A percentile compares a stretch with the other conserved stretches of the same genome.
phyloP scores from a whole-genome alignment of 2,329 filamentous ascomycete genomes.

The Ramichloridium luteum region DNA sequence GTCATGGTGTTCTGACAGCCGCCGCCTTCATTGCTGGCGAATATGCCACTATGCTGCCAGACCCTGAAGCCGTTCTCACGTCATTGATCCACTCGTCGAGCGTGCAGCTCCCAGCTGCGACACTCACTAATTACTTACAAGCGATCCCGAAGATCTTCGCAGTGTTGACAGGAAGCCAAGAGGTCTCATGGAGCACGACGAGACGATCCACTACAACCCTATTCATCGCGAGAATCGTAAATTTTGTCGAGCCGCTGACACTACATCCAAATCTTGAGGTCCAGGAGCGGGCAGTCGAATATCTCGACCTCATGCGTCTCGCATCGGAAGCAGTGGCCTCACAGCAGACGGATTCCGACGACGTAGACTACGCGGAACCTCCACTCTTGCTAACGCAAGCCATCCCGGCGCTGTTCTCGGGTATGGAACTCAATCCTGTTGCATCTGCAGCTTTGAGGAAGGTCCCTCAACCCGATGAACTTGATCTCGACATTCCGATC shows the following conservation, averaged over 20 bases:
- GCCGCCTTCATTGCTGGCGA: slow-evolving; percentile 82
- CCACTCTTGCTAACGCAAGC: slow-evolving; percentile 81
- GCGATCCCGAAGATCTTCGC: slow-evolving; percentile 77
- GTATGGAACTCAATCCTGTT: slow-evolving; percentile 85
- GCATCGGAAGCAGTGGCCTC: slow-evolving; percentile 67
- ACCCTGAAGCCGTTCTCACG: slow-evolving; percentile 60
- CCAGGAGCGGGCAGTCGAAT: slow-evolving; percentile 87
- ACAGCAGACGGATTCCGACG: slow-evolving; percentile 44
- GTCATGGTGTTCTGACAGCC: slow-evolving; percentile 56
- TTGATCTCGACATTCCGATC: slow-evolving; percentile 73
- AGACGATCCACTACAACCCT: slow-evolving; percentile 64
- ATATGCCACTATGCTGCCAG: slow-evolving; percentile 60
- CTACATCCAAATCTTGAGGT: slow-evolving; percentile 83
- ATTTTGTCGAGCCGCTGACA: slow-evolving; percentile 67
- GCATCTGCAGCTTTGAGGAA: slow-evolving; percentile 71
- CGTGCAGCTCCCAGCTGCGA: slow-evolving; percentile 46
- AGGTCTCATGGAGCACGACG: slow-evolving; percentile 56
- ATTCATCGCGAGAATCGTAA: slow-evolving; percentile 67
- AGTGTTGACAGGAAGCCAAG: slow-evolving; percentile 52
- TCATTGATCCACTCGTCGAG: slow-evolving; percentile 58
- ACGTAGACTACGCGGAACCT: slow-evolving; percentile 59
- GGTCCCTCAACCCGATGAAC: slow-evolving; percentile 61
- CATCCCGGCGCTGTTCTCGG: slow-evolving; percentile 74
- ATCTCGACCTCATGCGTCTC: slow-evolving; percentile 76
- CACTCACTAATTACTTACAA: slow-evolving; percentile 71